phyloP scores from a whole-genome alignment of 345 rosid species.

The Camelina hispida region DNA sequence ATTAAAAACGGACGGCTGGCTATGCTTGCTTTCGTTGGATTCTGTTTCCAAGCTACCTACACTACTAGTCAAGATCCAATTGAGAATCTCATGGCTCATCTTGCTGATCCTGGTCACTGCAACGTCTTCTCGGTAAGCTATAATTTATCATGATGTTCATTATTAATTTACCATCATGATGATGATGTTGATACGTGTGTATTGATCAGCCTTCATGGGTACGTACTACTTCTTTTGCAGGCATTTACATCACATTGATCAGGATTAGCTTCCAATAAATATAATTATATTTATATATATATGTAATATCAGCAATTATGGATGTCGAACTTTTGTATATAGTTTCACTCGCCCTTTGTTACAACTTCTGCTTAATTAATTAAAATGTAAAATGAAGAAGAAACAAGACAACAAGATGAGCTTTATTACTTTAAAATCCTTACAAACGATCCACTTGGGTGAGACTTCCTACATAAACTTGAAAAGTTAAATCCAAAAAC shows the following conservation, averaged over 20 bases:
- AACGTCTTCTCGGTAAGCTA: conserved; percentile 78
- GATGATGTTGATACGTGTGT: not conserved
- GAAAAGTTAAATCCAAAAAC: not conserved
- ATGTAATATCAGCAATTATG: not conserved
- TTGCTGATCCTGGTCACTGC: conserved; percentile 97
- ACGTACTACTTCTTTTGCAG: conserved; percentile 48
- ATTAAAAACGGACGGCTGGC: conserved; percentile 93
- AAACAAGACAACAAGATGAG: not conserved
- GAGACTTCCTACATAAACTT: not conserved
- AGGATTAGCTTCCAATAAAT: not conserved
- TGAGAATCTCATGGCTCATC: conserved; percentile 81
- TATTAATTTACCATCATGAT: not conserved
- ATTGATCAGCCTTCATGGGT: not conserved
- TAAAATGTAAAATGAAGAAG: not conserved
- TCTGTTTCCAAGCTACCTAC: conserved; percentile 85
- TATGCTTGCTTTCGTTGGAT: conserved; percentile 89
- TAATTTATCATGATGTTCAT: not conserved
- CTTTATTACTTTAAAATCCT: not conserved
- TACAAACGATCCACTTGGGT: not conserved
- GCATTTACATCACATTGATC: conserved; percentile 63
- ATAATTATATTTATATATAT: not conserved
- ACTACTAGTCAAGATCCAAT: conserved; percentile 74
- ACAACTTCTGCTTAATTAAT: not conserved
- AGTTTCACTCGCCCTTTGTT: not conserved
- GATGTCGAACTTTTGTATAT: conserved; percentile 20